These are phyloP conservation scores for Aureobasidium sp. DNA, from an alignment of 2,329 filamentous ascomycete genomes.

Conservation along the genomic window DNA sequence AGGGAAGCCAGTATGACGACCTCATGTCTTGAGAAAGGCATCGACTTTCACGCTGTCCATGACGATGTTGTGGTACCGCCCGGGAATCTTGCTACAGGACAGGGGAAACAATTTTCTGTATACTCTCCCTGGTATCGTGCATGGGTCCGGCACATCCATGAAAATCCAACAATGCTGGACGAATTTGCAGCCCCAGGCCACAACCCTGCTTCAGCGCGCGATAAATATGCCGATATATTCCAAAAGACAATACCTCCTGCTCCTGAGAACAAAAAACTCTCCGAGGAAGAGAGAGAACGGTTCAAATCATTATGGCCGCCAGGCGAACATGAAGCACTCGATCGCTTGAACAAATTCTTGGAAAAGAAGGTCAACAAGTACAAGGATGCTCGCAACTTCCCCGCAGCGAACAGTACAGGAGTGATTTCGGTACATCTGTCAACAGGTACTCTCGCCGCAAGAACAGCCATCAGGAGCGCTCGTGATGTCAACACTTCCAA, in stretches of 20 bases:
- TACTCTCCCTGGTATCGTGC: constrained; percentile 75
- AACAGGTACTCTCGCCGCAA: constrained; percentile 59
- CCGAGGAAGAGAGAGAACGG: constrained; percentile 50
- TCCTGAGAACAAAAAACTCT: constrained; percentile 57
- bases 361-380: constrained; percentile 58
- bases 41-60: constrained; percentile 65
- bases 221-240: constrained; percentile 73
- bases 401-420: constrained; percentile 57
- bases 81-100: constrained; percentile 57
- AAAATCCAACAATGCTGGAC: constrained; percentile 60
- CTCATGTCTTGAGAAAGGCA: constrained; percentile 53
- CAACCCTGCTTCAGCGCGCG: constrained; percentile 51
- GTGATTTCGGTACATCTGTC: constrained; percentile 65
- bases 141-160: constrained; percentile 68
- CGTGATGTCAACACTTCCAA: constrained; percentile 55
- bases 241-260: constrained; percentile 65
- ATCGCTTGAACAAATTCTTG: constrained; percentile 60
- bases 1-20: constrained; percentile 63
- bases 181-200: constrained; percentile 50
- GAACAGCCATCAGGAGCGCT: constrained; percentile 60
- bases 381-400: constrained; percentile 58
- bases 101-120: constrained; percentile 74
- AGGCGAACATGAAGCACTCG: constrained; percentile 64
- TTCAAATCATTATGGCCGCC: constrained; percentile 61
- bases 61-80: constrained; percentile 80